Evolutionary conservation across 225 moss, liverwort and hornwort genomes (phyloP).

Genomic region (Asterella californica): DNA sequence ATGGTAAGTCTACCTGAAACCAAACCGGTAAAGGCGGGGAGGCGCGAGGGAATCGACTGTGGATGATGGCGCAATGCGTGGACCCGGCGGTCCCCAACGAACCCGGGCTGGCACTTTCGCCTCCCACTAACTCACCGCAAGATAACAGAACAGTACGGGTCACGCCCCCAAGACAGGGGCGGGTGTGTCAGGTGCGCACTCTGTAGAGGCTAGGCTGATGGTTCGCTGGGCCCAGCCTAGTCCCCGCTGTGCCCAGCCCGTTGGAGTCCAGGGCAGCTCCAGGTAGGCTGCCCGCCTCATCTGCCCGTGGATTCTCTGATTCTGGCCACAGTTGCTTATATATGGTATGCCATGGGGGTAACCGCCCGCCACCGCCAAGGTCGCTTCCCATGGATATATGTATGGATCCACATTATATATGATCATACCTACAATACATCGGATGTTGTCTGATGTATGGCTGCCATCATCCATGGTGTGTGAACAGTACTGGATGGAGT

Average conservation of each 20-base stretch:
- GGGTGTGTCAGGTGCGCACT: neutral
- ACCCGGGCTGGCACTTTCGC: neutral
- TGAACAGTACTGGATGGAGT: too few species aligned
- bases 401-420: too few species aligned
- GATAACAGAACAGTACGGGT: constrained; percentile 4
- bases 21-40: neutral
- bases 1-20: neutral
- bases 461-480: too few species aligned
- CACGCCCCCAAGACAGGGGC: neutral
- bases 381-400: neutral
- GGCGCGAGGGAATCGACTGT: neutral
- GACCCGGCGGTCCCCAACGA: constrained; percentile 2
- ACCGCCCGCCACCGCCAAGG: constrained; percentile 8
- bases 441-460: too few species aligned
- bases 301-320: neutral
- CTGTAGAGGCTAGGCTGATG: neutral
- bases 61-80: neutral
- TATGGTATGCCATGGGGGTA: neutral
- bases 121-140: neutral
- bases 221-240: neutral
- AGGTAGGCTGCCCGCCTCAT: neutral
- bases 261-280: constrained; percentile 12
- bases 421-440: too few species aligned
- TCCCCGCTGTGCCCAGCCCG: constrained; percentile 7
- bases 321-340: neutral